phyloP scores from a whole-genome alignment of 2,329 filamentous ascomycete genomes.

The Chaetomium sp. region DNA sequence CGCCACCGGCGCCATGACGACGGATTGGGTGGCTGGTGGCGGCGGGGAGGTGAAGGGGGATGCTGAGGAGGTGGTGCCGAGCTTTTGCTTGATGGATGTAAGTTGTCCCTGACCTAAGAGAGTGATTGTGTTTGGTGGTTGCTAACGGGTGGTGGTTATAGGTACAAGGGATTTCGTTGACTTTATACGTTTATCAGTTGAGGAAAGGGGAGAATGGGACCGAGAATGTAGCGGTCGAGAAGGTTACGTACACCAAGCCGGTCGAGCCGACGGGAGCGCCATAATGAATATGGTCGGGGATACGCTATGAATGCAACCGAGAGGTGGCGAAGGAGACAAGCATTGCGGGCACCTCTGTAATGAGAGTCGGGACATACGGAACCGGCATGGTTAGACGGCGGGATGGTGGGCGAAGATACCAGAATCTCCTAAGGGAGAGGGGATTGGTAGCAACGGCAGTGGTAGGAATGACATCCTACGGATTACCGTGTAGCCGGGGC shows the following conservation, averaged over 20 bases:
- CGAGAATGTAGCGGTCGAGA: conserved; percentile 81
- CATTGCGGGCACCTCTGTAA: not conserved
- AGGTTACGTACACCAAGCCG: conserved; percentile 82
- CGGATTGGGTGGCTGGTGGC: conserved; percentile 54
- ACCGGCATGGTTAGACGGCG: not conserved
- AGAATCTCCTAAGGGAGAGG: not conserved
- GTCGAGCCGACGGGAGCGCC: conserved; percentile 59
- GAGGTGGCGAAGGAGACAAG: not conserved
- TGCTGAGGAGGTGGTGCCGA: conserved; percentile 77
- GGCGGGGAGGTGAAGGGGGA: conserved; percentile 31
- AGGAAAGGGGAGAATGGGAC: conserved; percentile 74
- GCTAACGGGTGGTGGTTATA: conserved; percentile 43
- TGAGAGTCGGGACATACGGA: not conserved
- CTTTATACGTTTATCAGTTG: conserved; percentile 90
- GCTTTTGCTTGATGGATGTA: conserved; percentile 98
- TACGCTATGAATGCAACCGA: not conserved
- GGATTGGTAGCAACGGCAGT: not conserved
- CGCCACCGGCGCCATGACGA: conserved; percentile 64
- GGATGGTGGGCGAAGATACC: not conserved
- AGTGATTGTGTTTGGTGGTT: not conserved
- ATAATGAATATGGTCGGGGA: conserved; percentile 39
- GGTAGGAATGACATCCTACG: not conserved
- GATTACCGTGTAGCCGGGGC: too few relatives aligned
- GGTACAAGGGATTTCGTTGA: conserved; percentile 95
- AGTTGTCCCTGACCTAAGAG: conserved; percentile 47